phyloP scores from a whole-genome alignment of 2,329 filamentous ascomycete species.

The Alternaria postmessia region DNA sequence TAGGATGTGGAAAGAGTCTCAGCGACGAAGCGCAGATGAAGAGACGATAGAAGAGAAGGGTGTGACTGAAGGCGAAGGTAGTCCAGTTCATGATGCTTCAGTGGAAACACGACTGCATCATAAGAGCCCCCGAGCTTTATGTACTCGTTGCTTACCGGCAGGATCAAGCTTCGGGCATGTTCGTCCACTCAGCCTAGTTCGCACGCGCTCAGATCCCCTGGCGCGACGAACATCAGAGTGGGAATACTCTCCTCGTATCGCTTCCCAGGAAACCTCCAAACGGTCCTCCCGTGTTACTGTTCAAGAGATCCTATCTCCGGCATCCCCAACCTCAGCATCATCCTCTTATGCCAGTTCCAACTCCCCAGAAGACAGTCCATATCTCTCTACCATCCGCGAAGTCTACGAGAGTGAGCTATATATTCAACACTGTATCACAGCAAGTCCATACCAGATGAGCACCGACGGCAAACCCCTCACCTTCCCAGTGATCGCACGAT shows the following conservation, averaged over 20 bases:
- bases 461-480: conserved; percentile 1
- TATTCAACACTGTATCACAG: conserved; percentile 8
- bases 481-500: no score
- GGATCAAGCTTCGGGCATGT: neutral
- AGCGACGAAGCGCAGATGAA: neutral
- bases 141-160: neutral
- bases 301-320: neutral
- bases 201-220: neutral
- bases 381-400: neutral
- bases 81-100: neutral
- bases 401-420: conserved; percentile 7
- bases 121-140: neutral
- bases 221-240: neutral
- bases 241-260: neutral
- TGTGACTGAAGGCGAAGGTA: neutral
- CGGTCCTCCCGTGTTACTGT: neutral
- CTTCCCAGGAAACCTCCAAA: neutral
- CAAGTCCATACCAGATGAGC: conserved; percentile 10
- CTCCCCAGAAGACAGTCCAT: neutral
- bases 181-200: neutral
- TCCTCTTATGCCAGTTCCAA: neutral
- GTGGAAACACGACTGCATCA: neutral
- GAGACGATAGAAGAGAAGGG: neutral
- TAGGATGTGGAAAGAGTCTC: conserved; percentile 1
- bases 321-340: no score